Conservation (phyloP, 495 filamentous ascomycete genomes). For the Poronia punctata region DNA sequence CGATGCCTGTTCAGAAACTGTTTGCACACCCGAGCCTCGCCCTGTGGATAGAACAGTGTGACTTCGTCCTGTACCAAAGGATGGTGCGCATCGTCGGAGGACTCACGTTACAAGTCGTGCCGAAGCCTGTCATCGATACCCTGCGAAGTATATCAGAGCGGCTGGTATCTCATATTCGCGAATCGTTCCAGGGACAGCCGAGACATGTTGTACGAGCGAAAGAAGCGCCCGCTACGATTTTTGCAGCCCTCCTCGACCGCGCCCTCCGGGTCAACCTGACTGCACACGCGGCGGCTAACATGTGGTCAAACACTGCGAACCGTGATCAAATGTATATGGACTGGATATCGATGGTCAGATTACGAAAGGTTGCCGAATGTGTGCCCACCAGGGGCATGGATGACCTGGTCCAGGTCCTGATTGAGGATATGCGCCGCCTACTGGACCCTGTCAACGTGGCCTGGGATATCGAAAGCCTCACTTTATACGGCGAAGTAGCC, state of each 20-base stretch:
- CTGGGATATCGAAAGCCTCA: conserved; percentile 48
- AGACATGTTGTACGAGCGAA: conserved; percentile 78
- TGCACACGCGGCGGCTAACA: conserved; percentile 75
- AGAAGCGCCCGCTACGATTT: conserved; percentile 79
- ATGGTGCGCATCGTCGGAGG: conserved; percentile 87
- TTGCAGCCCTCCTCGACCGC: conserved; percentile 75
- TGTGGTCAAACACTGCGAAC: conserved; percentile 64
- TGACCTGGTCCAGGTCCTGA: conserved; percentile 61
- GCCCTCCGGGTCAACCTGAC: conserved; percentile 85
- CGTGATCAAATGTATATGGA: conserved; percentile 90
- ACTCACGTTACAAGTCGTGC: conserved; percentile 82
- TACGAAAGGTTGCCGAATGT: conserved; percentile 57
- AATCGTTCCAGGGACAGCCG: conserved; percentile 75
- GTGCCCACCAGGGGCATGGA: conserved; percentile 57
- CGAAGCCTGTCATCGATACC: conserved; percentile 72
- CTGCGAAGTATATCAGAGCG: conserved; percentile 76
- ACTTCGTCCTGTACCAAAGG: conserved; percentile 89
- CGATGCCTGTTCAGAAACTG: conserved; percentile 94
- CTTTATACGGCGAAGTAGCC: conserved; percentile 46
- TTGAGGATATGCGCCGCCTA: conserved; percentile 65
- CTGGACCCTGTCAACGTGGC: conserved; percentile 55
- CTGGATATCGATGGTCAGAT: conserved; percentile 74
- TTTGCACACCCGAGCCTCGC: conserved; percentile 74
- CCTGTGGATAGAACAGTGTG: conserved; percentile 90
- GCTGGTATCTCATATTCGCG: conserved; percentile 68